Evolutionary conservation across 768 basidiomycete species (phyloP).

Genomic region (Termitomyces sp.): DNA sequence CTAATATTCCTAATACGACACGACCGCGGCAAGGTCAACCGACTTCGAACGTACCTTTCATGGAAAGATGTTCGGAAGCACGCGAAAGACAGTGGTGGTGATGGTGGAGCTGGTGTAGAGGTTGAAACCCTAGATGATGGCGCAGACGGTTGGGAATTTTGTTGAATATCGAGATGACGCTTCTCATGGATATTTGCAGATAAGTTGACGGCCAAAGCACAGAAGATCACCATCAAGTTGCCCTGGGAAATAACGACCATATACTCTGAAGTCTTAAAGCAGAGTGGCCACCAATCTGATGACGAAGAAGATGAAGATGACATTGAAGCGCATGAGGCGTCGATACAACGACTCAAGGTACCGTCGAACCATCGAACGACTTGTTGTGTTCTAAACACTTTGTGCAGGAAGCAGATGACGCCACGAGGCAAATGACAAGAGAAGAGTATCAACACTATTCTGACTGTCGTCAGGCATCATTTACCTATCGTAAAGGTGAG

Average conservation of each 20-base stretch:
- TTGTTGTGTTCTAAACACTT: not conserved
- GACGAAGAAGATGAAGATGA: constrained; percentile 97
- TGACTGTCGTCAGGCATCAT: constrained; percentile 93
- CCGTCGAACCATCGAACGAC: not conserved
- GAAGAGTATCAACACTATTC: constrained; percentile 98
- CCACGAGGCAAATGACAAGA: constrained; percentile 92
- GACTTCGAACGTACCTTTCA: constrained; percentile 87
- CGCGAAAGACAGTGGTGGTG: constrained; percentile 86
- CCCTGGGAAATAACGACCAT: constrained; percentile 95
- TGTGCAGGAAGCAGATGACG: constrained; percentile 85
- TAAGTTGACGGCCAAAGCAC: constrained; percentile 77
- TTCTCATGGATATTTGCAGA: constrained; percentile 37
- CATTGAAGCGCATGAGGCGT: constrained; percentile 92
- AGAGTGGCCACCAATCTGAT: constrained; percentile 79
- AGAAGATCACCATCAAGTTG: constrained; percentile 92
- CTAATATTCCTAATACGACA: constrained; percentile 95
- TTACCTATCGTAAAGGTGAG: constrained; percentile 93
- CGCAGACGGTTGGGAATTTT: constrained; percentile 59
- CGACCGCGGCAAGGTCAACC: constrained; percentile 91
- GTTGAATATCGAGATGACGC: not conserved
- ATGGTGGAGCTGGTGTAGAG: constrained; percentile 76
- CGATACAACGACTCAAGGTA: constrained; percentile 82
- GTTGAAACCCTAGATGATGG: constrained; percentile 83
- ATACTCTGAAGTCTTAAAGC: constrained; percentile 80
- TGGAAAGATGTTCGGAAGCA: constrained; percentile 98